Conservation (phyloP, 176 grass and related monocot genomes). For the Eleusine indica region DNA sequence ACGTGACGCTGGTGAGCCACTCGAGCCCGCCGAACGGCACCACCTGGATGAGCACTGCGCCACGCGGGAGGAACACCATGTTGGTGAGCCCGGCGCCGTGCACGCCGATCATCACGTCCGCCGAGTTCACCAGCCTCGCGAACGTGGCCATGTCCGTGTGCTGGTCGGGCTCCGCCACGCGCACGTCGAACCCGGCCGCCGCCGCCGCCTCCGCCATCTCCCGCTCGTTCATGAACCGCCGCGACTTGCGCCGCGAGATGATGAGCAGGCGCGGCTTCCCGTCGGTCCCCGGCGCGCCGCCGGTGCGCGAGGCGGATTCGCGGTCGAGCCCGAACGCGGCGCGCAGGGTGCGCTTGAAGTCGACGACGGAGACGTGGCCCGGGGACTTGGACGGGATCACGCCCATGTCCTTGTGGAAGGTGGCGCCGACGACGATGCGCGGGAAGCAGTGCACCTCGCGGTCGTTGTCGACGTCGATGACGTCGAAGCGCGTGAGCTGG, state of each 20-base stretch:
- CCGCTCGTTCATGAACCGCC: slow-evolving; percentile 66
- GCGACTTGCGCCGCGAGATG: slow-evolving; percentile 58
- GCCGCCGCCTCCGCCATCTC: slow-evolving; percentile 47
- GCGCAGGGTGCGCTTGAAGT: slow-evolving; percentile 79
- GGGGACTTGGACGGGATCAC: slow-evolving; percentile 47
- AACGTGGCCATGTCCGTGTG: slow-evolving; percentile 65
- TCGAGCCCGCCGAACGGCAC: slow-evolving; percentile 78
- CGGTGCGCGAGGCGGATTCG: slow-evolving; percentile 44
- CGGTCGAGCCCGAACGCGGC: slow-evolving; percentile 71
- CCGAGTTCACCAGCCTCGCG: slow-evolving; percentile 62
- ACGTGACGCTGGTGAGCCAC: slow-evolving; percentile 82
- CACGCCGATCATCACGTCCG: slow-evolving; percentile 74
- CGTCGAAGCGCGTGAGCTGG: slow-evolving; percentile 68
- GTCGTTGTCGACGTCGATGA: slow-evolving; percentile 79
- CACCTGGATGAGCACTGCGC: slow-evolving; percentile 82
- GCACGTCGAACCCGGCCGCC: slow-evolving; percentile 55
- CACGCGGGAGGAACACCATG: slow-evolving; percentile 89
- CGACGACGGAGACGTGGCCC: slow-evolving; percentile 51
- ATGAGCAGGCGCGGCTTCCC: slow-evolving; percentile 61
- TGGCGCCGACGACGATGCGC: slow-evolving; percentile 56
- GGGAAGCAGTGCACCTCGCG: slow-evolving; percentile 75
- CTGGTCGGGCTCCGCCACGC: slow-evolving; percentile 68
- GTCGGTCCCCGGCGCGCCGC: slow-evolving; percentile 31
- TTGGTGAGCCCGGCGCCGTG: slow-evolving; percentile 85
- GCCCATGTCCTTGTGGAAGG: slow-evolving; percentile 93